Evolutionary conservation across 306 rosid species (phyloP), one percentile per base, ranked within the genome.

Genomic region (Dalbergia cultrata): DNA sequence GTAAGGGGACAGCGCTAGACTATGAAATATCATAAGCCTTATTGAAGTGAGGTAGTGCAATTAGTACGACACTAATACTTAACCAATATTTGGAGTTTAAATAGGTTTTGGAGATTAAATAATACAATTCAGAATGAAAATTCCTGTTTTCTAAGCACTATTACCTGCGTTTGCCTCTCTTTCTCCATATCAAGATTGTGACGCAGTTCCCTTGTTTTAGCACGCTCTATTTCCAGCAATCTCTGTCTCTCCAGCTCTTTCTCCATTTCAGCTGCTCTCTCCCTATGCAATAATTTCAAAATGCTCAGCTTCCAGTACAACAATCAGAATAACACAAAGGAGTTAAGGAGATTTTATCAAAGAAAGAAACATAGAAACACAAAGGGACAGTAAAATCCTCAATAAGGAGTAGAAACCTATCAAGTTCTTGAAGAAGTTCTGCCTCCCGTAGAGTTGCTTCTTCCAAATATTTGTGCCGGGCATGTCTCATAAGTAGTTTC

Each of bases 81-180:
- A 1, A 56, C 62, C 56, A 45, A 47, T 18, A 47, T 65, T 57
- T 13, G 35, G 19, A 49, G 72, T 52, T 64, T 43, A 67, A 56
- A 57, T 31, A 65, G 21, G 44, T 37, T 6, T 81, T 31, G 19
- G 41, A 75, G 41, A 69, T 76, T 41, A 53, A 54, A 21, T 26
- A 45, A 59, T 60, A 43, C 9, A 56, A 63, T 83, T 57, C 18
- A 77, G 78, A 19, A 81, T 12, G 69, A 53, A 14, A 45, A 65
- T 31, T 64, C 50, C 14, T 7, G 54, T 64, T 76, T 50, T 14
- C 53, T 3, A 37, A 79, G 59, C 21, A 59, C 18, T 63, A 82
- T 70, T 85, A 90, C 98, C 96, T 94, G 98, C 71, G 92, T 81
- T 85, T 92, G 97, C 77, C 88, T 91, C 90, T 94, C 98, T 87